Evolutionary conservation across 164 flowering plant genomes (phyloP).

Genomic region (Piper longum): DNA sequence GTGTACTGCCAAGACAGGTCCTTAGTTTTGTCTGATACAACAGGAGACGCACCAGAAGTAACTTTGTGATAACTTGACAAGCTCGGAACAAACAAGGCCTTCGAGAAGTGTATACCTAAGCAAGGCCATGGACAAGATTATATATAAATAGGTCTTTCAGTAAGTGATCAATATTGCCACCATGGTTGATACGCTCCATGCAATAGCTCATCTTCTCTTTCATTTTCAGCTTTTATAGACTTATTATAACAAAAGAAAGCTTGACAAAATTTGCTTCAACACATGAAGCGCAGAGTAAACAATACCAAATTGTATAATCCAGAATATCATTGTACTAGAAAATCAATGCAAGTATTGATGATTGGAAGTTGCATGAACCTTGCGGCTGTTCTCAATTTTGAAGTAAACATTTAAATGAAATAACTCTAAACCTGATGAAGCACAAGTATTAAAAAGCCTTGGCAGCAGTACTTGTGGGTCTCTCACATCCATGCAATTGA

Average conservation of each 20-base stretch:
- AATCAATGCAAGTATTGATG: neutral
- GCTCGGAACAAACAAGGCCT: constrained; percentile 76
- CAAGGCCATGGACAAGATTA: neutral
- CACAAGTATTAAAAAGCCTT: constrained; percentile 51
- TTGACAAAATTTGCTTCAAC: no score
- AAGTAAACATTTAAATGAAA: neutral
- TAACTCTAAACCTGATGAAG: constrained; percentile 47
- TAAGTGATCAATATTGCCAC: no score
- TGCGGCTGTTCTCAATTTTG: neutral
- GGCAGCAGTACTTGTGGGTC: constrained; percentile 71
- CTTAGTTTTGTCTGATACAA: constrained; percentile 24
- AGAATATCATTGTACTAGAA: no score
- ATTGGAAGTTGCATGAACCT: no score
- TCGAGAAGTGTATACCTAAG: constrained; percentile 52
- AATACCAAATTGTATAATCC: no score
- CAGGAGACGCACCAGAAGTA: constrained; percentile 37
- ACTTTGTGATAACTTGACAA: constrained; percentile 74
- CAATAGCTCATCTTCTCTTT: no score
- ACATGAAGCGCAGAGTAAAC: neutral
- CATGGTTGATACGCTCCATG: no score
- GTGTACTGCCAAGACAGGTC: constrained; percentile 73
- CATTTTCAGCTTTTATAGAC: no score
- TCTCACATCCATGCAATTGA: constrained; percentile 85
- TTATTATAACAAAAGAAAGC: no score
- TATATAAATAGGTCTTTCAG: neutral